Evolutionary conservation across 2,329 filamentous ascomycete genomes (phyloP), one percentile per base, ranked within the genome.

Genomic region (Trichophyton equinum): DNA sequence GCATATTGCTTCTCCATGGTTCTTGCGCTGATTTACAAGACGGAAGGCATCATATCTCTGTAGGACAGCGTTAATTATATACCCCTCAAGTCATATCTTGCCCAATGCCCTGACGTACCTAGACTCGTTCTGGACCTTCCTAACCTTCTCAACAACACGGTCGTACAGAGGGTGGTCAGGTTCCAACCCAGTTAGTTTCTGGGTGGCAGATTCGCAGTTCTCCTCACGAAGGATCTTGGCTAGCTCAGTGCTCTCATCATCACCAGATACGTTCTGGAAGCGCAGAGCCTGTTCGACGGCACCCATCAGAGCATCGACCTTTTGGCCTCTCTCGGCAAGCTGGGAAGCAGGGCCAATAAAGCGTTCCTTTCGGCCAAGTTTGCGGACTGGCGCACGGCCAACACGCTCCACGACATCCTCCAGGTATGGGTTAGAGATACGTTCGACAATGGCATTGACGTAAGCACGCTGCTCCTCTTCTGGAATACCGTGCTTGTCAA

Each of bases 371-470:
- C 91, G 88, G 66, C 87, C 87, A 38, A 99, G 82, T 81, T 99
- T 99, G 73, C 94, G 88, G 63, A 99, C 80, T 18, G 94, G 94
- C 18, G 91, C 92, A 72, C 94, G 91, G 61, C 92, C 94, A 65
- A 99, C 94, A 74, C 94, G 91, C 79, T 95, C 90, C 40, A 96
- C 91, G 11, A 87, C 86, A 75, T 99, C 92, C 76, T 95, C 89
- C 62, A 96, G 82, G 67, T 91, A 86, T 13, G 90, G 91, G 80
- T 97, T 97, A 74, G 89, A 89, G 75, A 97, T 96, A 69, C 92
- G 89, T 68, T 81, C 83, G 72, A 99, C 84, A 76, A 99, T 99
- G 77, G 89, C 91, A 70, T 94, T 82, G 63, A 96, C 89, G 73
- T 99, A 99, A 1, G 85, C 84, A 56, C 85, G 78, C 78, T 99